Evolutionary conservation across 495 filamentous ascomycete genomes (phyloP).

Genomic region (Annulohypoxylon bovei): DNA sequence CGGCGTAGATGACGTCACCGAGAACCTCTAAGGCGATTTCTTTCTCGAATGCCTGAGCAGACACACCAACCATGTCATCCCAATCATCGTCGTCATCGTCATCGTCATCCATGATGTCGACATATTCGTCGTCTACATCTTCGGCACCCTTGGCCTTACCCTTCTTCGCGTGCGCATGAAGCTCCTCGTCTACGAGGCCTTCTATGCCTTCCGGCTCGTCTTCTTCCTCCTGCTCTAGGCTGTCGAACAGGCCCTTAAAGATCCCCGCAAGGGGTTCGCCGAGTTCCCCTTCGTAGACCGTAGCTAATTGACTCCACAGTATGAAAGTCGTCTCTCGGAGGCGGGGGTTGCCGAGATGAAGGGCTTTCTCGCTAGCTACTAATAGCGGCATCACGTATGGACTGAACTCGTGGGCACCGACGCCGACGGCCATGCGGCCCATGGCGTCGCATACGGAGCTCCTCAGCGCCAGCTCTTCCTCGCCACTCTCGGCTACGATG

Average conservation of each 20-base stretch:
- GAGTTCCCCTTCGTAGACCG: slow-evolving; percentile 93
- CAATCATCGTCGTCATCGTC: slow-evolving; percentile 81
- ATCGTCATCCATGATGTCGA: slow-evolving; percentile 65
- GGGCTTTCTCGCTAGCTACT: slow-evolving; percentile 88
- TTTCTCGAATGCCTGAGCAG: slow-evolving; percentile 91
- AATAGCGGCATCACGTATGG: slow-evolving; percentile 90
- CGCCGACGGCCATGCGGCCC: slow-evolving; percentile 88
- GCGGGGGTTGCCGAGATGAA: slow-evolving; percentile 88
- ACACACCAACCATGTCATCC: slow-evolving; percentile 81
- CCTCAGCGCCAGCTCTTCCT: slow-evolving; percentile 89
- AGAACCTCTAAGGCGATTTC: slow-evolving; percentile 96
- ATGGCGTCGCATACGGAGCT: slow-evolving; percentile 90
- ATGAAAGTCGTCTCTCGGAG: slow-evolving; percentile 96
- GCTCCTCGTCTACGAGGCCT: slow-evolving; percentile 77
- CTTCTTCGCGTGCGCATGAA: slow-evolving; percentile 86
- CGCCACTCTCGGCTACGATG: slow-evolving; percentile 83
- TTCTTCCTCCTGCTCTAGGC: slow-evolving; percentile 88
- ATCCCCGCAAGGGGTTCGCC: slow-evolving; percentile 85
- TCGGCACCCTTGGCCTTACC: slow-evolving; percentile 73
- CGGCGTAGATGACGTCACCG: slow-evolving; percentile 89
- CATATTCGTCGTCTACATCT: slow-evolving; percentile 69
- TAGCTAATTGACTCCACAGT: slow-evolving; percentile 92
- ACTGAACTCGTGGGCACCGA: slow-evolving; percentile 86
- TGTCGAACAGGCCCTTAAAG: slow-evolving; percentile 83
- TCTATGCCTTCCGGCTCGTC: slow-evolving; percentile 82